Conservation (phyloP, 352 stramenopile species). For the Globisporangium lucens region DNA sequence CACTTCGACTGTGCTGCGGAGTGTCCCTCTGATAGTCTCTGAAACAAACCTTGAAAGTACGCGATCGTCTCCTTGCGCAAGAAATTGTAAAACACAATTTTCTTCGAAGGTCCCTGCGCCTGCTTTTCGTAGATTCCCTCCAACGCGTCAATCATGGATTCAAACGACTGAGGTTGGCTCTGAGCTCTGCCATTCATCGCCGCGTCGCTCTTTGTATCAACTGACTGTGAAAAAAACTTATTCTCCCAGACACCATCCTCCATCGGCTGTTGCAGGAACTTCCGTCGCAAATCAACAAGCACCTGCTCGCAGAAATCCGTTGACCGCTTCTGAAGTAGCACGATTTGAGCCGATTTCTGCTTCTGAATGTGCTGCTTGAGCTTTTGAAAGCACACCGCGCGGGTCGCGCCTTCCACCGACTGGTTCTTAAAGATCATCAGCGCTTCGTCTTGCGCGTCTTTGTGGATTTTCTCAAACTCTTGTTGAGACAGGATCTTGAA, state of each 20-base stretch:
- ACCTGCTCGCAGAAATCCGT: conserved; percentile 49
- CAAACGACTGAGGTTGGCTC: conserved; percentile 13
- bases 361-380: conserved; percentile 73
- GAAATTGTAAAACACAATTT: conserved; percentile 68
- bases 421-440: conserved; percentile 61
- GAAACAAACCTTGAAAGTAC: conserved; percentile 54
- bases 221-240: conserved; percentile 6
- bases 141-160: conserved; percentile 42
- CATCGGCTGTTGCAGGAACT: conserved; percentile 41
- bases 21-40: conserved; percentile 32
- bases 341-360: conserved; percentile 48
- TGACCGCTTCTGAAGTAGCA: conserved; percentile 55
- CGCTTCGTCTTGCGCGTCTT: conserved; percentile 69
- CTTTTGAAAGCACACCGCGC: conserved; percentile 64
- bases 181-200: background rate
- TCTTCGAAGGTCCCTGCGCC: conserved; percentile 65
- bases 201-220: background rate
- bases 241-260: conserved; percentile 40
- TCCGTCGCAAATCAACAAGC: conserved; percentile 30
- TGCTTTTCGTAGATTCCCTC: conserved; percentile 56
- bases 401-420: conserved; percentile 64
- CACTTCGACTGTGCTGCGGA: conserved; percentile 21
- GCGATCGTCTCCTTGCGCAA: conserved; percentile 43
- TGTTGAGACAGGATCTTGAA: conserved; percentile 56
- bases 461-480: conserved; percentile 74